Evolutionary conservation across 345 rosid species (phyloP).

Genomic region (Balakata baccata): DNA sequence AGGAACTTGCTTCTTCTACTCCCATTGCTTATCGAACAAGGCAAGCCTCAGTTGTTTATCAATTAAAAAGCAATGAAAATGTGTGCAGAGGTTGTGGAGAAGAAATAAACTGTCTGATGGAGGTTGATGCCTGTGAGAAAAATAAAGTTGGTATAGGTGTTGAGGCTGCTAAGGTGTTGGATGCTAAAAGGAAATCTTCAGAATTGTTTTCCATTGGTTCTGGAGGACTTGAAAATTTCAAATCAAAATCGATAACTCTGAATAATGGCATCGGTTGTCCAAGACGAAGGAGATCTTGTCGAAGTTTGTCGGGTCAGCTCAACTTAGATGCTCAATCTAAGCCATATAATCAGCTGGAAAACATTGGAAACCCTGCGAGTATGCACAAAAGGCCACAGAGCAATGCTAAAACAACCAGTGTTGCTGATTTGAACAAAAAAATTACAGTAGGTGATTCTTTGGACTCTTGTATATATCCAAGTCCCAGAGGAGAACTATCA

Average conservation of each 20-base stretch:
- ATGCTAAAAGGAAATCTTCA: constrained; percentile 18
- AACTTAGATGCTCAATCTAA: constrained; percentile 23
- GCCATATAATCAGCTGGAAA: constrained; percentile 14
- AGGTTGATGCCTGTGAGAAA: constrained; percentile 16
- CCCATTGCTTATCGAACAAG: constrained; percentile 48
- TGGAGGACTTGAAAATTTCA: constrained; percentile 14
- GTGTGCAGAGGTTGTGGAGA: constrained; percentile 3
- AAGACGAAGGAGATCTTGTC: constrained; percentile 44
- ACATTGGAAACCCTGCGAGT: constrained; percentile 12
- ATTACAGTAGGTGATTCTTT: constrained; percentile 16
- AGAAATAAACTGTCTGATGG: constrained; percentile 16
- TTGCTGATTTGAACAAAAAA: constrained; percentile 31
- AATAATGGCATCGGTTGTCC: constrained; percentile 34
- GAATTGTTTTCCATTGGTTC: constrained; percentile 9
- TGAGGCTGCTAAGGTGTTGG: constrained; percentile 15
- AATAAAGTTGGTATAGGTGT: constrained; percentile 14
- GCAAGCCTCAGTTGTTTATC: constrained; percentile 27
- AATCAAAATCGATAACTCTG: constrained; percentile 18
- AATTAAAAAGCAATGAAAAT: constrained; percentile 23
- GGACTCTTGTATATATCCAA: constrained; percentile 4
- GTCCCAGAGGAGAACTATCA: constrained; percentile 7
- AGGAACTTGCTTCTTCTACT: constrained; percentile 15
- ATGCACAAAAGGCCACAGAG: constrained; percentile 28
- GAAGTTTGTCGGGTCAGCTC: constrained; percentile 27
- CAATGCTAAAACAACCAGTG: constrained; percentile 14